phyloP scores from a whole-genome alignment of 2,329 filamentous ascomycete species.

The Colletotrichum truncatum region DNA sequence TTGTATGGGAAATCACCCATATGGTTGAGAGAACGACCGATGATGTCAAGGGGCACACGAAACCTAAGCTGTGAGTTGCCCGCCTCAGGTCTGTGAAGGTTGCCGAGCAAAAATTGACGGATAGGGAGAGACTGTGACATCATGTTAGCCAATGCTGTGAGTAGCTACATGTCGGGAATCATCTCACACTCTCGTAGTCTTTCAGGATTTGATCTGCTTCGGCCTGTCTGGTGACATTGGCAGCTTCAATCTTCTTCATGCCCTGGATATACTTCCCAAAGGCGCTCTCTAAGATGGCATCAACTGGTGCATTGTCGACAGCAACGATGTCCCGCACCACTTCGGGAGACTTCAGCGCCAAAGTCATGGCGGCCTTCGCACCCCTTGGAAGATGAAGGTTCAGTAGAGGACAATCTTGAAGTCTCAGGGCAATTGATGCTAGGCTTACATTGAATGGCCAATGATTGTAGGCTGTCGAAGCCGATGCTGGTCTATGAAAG shows the following conservation, averaged over 20 bases:
- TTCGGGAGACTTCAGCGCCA: slow-evolving; percentile 77
- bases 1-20: slow-evolving; percentile 92
- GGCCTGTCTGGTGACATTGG: slow-evolving; percentile 71
- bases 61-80: slow-evolving; percentile 71
- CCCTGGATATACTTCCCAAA: slow-evolving; percentile 85
- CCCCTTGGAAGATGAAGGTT: slow-evolving; percentile 62
- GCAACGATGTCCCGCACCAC: slow-evolving; percentile 77
- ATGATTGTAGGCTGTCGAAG: slow-evolving; percentile 81
- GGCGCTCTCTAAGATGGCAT: slow-evolving; percentile 76
- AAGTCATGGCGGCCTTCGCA: slow-evolving; percentile 90
- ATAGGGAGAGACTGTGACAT: slow-evolving; percentile 71
- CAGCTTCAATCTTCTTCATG: slow-evolving; percentile 83
- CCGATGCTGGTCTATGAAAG: slow-evolving; percentile 78
- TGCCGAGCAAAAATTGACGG: slow-evolving; percentile 91
- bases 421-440: too few species aligned
- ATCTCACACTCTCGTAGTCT: slow-evolving; percentile 74
- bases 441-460: slow-evolving; percentile 88
- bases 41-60: slow-evolving; percentile 78
- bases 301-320: slow-evolving; percentile 92
- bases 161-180: background rate
- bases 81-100: slow-evolving; percentile 68
- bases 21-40: slow-evolving; percentile 74
- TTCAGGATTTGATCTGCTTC: slow-evolving; percentile 84
- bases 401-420: background rate
- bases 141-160: background rate